These are phyloP conservation scores for Teratosphaeria destructans DNA, from an alignment of 2,329 filamentous ascomycete genomes.

Conservation along the genomic window DNA sequence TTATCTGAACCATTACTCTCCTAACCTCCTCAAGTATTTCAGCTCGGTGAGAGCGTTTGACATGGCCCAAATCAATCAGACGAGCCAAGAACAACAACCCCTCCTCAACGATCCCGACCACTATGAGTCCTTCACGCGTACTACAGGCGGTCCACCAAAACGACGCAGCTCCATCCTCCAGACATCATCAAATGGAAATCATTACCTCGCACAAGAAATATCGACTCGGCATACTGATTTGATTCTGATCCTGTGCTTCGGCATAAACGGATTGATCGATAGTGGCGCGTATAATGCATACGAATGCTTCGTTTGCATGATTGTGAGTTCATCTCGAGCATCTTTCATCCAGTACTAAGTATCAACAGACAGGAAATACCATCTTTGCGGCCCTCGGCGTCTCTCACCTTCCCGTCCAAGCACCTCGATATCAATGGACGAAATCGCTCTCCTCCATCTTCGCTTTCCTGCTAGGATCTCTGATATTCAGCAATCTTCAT, in stretches of 20 bases:
- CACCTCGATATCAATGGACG: constrained; percentile 46
- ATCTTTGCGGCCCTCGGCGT: constrained; percentile 66
- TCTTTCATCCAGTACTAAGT: not conserved
- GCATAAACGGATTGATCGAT: constrained; percentile 65
- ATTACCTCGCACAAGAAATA: constrained; percentile 6
- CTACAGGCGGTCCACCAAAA: not conserved
- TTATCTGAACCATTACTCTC: too few relatives aligned
- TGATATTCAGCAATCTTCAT: constrained; percentile 59
- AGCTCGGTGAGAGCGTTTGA: too few relatives aligned
- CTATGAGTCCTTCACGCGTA: not conserved
- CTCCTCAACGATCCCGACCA: not conserved
- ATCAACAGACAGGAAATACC: constrained; percentile 47
- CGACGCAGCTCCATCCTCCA: not conserved
- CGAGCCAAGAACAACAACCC: not conserved
- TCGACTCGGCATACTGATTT: constrained; percentile 46
- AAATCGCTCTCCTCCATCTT: constrained; percentile 58
- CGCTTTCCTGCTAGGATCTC: constrained; percentile 60
- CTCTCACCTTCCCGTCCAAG: constrained; percentile 15
- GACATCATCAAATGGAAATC: not conserved
- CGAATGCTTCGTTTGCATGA: constrained; percentile 72
- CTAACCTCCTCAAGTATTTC: too few relatives aligned
- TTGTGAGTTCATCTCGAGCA: constrained; percentile 35
- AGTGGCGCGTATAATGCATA: constrained; percentile 64
- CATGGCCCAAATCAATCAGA: not conserved
- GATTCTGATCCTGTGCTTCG: constrained; percentile 58